Evolutionary conservation across 2,329 filamentous ascomycete species (phyloP).

Genomic region (Dothiorella sarmentorum): DNA sequence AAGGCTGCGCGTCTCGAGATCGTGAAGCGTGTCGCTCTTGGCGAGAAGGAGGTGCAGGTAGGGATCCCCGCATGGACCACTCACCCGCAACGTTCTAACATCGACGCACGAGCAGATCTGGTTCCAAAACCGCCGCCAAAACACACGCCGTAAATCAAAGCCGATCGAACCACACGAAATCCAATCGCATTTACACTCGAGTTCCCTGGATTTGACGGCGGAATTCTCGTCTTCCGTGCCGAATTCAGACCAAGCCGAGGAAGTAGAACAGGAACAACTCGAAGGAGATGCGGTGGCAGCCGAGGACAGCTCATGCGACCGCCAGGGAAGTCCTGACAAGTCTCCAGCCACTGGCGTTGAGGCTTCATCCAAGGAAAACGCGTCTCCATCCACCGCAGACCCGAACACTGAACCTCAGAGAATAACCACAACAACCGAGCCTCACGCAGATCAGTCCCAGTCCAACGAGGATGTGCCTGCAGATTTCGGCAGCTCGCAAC

Average conservation of each 20-base stretch:
- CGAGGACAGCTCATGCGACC: not conserved
- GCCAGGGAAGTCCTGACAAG: not conserved
- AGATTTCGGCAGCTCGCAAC: slow-evolving; percentile 32
- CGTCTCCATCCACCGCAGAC: not conserved
- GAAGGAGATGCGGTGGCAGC: slow-evolving; percentile 3
- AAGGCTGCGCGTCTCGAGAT: slow-evolving; percentile 82
- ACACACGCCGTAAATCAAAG: slow-evolving; percentile 83
- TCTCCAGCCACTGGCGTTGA: not conserved
- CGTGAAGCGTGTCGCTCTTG: slow-evolving; percentile 78
- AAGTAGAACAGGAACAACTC: slow-evolving; percentile 19
- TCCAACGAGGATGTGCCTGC: slow-evolving; percentile 24
- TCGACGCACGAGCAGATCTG: slow-evolving; percentile 65
- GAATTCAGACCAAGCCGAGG: slow-evolving; percentile 22
- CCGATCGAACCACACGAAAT: slow-evolving; percentile 52
- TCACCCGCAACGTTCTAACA: slow-evolving; percentile 21
- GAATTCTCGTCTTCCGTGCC: slow-evolving; percentile 15
- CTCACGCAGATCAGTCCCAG: slow-evolving; percentile 23
- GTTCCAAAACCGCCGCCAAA: slow-evolving; percentile 95
- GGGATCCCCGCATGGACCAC: slow-evolving; percentile 32
- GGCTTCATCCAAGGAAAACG: not conserved
- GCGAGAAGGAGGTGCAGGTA: slow-evolving; percentile 96
- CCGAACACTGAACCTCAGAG: slow-evolving; percentile 23
- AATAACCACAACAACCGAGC: slow-evolving; percentile 23
- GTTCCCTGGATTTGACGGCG: not conserved
- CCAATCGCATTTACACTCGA: slow-evolving; percentile 24